Conservation (phyloP, 495 filamentous ascomycete species). For the Cryomyces antarcticus region DNA sequence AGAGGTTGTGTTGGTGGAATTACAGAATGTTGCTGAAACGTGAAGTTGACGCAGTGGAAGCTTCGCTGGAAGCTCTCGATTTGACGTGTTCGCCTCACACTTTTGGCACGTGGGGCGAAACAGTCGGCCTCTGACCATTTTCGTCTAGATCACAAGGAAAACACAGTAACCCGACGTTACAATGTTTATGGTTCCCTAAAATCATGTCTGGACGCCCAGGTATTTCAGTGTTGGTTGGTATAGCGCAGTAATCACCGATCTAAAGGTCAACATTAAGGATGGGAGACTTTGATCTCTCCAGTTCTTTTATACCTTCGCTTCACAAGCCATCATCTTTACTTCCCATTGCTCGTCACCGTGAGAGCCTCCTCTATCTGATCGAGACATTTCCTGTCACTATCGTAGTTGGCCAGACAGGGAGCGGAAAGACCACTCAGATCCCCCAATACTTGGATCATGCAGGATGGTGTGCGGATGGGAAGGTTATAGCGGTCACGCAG, state of each 20-base stretch:
- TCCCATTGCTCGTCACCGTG: constrained; percentile 22
- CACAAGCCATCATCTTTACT: constrained; percentile 22
- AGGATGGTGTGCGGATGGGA: constrained; percentile 74
- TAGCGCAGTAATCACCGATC: too few species aligned
- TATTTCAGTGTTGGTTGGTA: background rate
- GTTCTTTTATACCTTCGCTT: constrained; percentile 8
- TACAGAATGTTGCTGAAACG: too few species aligned
- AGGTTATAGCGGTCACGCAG: constrained; percentile 78
- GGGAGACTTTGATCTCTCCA: constrained; percentile 1
- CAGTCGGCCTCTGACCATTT: too few species aligned
- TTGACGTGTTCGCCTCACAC: too few species aligned
- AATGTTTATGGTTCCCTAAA: too few species aligned
- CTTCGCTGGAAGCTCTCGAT: too few species aligned
- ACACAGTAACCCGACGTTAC: too few species aligned
- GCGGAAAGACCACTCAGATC: constrained; percentile 28
- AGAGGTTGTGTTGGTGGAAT: too few species aligned
- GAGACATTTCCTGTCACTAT: constrained; percentile 23
- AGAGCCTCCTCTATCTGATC: constrained; percentile 21
- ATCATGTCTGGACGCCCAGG: too few species aligned
- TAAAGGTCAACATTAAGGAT: background rate
- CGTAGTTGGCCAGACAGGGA: constrained; percentile 22
- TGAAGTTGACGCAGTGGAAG: too few species aligned
- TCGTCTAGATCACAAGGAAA: too few species aligned
- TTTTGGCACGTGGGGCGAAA: too few species aligned
- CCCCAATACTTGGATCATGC: constrained; percentile 27